These are phyloP conservation scores for Isabelozyma gotoi DNA, from an alignment of 805 yeast genomes.

Conservation along the genomic window DNA sequence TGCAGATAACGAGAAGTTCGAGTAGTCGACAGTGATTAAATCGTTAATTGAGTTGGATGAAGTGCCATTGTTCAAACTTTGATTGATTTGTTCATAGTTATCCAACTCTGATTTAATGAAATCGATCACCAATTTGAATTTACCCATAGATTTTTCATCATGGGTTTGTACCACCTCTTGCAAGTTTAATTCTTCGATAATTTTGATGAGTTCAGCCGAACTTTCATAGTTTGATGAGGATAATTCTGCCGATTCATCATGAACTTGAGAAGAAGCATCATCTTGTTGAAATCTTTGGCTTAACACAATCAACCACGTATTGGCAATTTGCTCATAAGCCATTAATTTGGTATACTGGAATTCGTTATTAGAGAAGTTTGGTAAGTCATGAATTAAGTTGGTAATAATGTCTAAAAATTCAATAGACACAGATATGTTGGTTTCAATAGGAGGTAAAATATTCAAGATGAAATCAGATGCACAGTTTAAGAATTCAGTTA, in stretches of 20 bases:
- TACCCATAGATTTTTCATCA: constrained; percentile 41
- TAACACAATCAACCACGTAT: constrained; percentile 54
- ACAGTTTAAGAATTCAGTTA: constrained; percentile 68
- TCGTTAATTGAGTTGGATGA: constrained; percentile 25
- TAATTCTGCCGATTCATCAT: constrained; percentile 4
- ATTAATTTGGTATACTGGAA: constrained; percentile 49
- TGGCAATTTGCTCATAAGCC: constrained; percentile 62
- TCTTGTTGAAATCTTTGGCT: constrained; percentile 19
- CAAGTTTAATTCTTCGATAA: constrained; percentile 37
- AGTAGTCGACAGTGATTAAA: constrained; percentile 43
- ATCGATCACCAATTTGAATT: constrained; percentile 45
- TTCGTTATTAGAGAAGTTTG: constrained; percentile 60
- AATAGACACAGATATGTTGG: constrained; percentile 52
- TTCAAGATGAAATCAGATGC: constrained; percentile 72
- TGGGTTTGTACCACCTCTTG: constrained; percentile 44
- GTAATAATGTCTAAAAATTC: constrained; percentile 65
- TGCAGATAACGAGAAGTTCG: constrained; percentile 41
- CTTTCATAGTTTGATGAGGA: constrained; percentile 11
- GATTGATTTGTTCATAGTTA: constrained; percentile 24
- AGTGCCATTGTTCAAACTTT: constrained; percentile 11
- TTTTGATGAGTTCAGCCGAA: constrained; percentile 22
- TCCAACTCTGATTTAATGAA: constrained; percentile 40
- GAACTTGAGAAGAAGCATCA: constrained; percentile 14
- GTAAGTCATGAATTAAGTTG: constrained; percentile 58
- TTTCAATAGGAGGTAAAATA: constrained; percentile 70